Base-by-base conservation (phyloP, 768 basidiomycete genomes). In the Pleurotus salmoneostramineus region DNA sequence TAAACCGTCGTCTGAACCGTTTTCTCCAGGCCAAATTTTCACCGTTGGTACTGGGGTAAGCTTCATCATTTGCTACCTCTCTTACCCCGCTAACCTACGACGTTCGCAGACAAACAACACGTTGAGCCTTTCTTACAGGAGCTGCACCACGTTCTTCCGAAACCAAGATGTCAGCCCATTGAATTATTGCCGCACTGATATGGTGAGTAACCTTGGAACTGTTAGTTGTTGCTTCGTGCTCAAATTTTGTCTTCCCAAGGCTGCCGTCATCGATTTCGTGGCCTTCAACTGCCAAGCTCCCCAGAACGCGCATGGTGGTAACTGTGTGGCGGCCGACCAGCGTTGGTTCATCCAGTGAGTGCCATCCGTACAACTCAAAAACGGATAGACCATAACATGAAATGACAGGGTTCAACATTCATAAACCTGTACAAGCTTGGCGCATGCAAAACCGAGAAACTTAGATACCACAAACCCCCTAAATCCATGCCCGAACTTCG, bases 341-440 rank as follows among this genome's bases (percentile, higher is more conserved):
- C 62, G 66, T 32, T 82, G 78, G 75, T 82, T 79, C 65, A 74
- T 79, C 58, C 77, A 82, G 79, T 79, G 60, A 63, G 78, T 73
- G 45, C 36, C 40, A 56, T 40, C 17, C 43, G 35, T 46, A 36
- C 21, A 27, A 27, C 21, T 27, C 21, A 27, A 17, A 36, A 31
- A 57, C 21, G 34, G 33, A 27, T n/a, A 27, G 11, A 42, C 17
- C 47, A 8, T 56, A 48, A 21, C 48, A 17, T 32, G 32, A 2
- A 36, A 5, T 33, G 12, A 45, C 44, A 66, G 65, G 60, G 65
- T 64, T 46, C 64, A 67, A 57, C 57, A 62, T 31, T 62, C 62
- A 14, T 40, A 43, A 14, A 5, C 35, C 8, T 33, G 17, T 32
- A 52, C 33, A 27, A n/a, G 37, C 32, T 52, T 52, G 34, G 7